phyloP scores from a whole-genome alignment of 805 yeast species.

The Starmerella sirachaensis region DNA sequence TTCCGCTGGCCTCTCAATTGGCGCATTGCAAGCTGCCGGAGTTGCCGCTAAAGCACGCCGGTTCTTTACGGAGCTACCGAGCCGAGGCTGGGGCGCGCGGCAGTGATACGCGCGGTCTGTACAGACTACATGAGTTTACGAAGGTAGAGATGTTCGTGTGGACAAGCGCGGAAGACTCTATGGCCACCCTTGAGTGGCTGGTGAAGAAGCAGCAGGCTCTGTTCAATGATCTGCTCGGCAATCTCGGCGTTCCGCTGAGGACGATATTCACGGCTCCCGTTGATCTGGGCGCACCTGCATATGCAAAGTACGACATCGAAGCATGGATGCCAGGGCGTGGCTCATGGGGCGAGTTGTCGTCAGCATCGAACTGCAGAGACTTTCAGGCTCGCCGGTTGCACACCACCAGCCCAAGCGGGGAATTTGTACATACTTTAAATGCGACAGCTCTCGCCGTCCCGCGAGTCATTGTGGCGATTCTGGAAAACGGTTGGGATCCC shows the following conservation, averaged over 20 bases:
- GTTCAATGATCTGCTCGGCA: constrained; percentile 30
- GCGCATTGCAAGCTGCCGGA: constrained; percentile 39
- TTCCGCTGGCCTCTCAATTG: constrained; percentile 74
- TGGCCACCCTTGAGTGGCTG: constrained; percentile 35
- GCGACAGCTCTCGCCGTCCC: constrained; percentile 97
- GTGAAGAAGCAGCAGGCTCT: constrained; percentile 54
- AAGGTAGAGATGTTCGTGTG: constrained; percentile 85
- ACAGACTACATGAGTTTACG: constrained; percentile 91
- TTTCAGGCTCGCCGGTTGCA: constrained; percentile 78
- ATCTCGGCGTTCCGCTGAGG: constrained; percentile 67
- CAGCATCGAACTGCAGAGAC: constrained; percentile 85
- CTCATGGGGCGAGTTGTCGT: constrained; percentile 82
- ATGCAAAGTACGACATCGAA: constrained; percentile 82
- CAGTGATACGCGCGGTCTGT: constrained; percentile 78
- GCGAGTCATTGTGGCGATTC: constrained; percentile 73
- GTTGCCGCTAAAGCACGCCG: constrained; percentile 28
- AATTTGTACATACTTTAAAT: constrained; percentile 69
- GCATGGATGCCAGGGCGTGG: constrained; percentile 98
- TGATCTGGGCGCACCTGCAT: constrained; percentile 90
- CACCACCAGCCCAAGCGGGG: constrained; percentile 34
- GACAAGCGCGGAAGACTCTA: constrained; percentile 34
- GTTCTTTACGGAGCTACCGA: constrained; percentile 74
- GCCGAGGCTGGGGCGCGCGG: constrained; percentile 98
- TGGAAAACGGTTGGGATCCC: constrained; percentile 58
- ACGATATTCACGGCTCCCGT: constrained; percentile 79